Conservation (phyloP, 2,329 filamentous ascomycete genomes). For the Harringtonia aguacate region DNA sequence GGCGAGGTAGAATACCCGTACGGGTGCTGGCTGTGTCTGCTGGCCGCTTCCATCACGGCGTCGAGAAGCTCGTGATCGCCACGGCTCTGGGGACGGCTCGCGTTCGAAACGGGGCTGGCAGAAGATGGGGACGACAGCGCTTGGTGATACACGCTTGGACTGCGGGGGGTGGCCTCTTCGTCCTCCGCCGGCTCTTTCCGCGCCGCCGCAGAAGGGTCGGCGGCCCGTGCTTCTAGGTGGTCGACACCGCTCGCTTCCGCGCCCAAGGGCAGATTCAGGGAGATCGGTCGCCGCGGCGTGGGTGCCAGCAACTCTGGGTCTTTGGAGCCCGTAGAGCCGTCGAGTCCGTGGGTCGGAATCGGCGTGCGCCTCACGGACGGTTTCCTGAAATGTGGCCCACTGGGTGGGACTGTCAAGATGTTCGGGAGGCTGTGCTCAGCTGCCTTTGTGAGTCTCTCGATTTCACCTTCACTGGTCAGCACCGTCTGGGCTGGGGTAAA, state of each 20-base stretch:
- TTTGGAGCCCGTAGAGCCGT: not conserved
- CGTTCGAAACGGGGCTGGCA: not conserved
- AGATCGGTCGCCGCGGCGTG: conserved; percentile 3
- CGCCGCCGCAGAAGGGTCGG: not conserved
- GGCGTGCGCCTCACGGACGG: no score
- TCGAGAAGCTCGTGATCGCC: not conserved
- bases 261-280: not conserved
- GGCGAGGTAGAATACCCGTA: not conserved
- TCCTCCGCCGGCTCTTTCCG: not conserved
- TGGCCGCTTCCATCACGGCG: not conserved
- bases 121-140: not conserved
- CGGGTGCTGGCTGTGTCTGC: no score
- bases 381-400: no score
- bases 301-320: conserved; percentile 3
- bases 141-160: conserved; percentile 4
- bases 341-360: no score
- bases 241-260: not conserved
- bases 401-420: no score
- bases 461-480: no score
- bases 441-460: no score
- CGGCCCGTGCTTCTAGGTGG: not conserved
- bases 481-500: no score
- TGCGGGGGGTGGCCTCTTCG: not conserved
- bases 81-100: not conserved
- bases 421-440: no score